Evolutionary conservation across 805 yeast genomes (phyloP).

Genomic region (Ogataea methylovora): DNA sequence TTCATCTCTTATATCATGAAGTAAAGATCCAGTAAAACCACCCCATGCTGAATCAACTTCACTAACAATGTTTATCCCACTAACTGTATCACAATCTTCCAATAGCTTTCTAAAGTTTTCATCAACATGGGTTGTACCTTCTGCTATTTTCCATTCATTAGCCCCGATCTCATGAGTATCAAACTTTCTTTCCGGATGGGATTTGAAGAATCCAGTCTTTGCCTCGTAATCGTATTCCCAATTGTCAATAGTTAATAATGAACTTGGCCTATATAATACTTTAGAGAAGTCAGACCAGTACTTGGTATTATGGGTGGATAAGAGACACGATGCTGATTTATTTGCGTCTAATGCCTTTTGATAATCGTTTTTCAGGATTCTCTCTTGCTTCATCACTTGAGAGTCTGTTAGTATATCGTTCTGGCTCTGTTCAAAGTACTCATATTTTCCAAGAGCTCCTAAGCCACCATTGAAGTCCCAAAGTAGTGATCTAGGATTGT

Average conservation of each 20-base stretch:
- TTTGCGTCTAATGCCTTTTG: conserved; percentile 57
- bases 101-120: conserved; percentile 49
- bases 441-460: conserved; percentile 57
- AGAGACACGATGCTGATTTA: conserved; percentile 20
- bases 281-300: conserved; percentile 81
- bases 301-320: conserved; percentile 34
- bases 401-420: conserved; percentile 2
- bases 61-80: conserved; percentile 61
- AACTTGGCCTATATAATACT: conserved; percentile 56
- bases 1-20: conserved; percentile 62
- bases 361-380: conserved; percentile 54
- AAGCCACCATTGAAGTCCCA: conserved; percentile 77
- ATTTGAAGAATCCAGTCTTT: conserved; percentile 13
- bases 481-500: conserved; percentile 73
- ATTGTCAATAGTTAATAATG: conserved; percentile 43
- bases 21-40: conserved; percentile 50
- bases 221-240: conserved; percentile 49
- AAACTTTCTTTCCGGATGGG: conserved; percentile 32
- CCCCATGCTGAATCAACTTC: conserved; percentile 84
- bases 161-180: conserved; percentile 47
- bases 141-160: conserved; percentile 42
- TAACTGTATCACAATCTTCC: conserved; percentile 69
- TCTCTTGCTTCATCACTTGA: background rate
- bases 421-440: conserved; percentile 26
- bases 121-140: conserved; percentile 47